These are phyloP conservation scores for Phytophthora foliorum DNA, from an alignment of 352 stramenopile genomes.

Conservation along the genomic window DNA sequence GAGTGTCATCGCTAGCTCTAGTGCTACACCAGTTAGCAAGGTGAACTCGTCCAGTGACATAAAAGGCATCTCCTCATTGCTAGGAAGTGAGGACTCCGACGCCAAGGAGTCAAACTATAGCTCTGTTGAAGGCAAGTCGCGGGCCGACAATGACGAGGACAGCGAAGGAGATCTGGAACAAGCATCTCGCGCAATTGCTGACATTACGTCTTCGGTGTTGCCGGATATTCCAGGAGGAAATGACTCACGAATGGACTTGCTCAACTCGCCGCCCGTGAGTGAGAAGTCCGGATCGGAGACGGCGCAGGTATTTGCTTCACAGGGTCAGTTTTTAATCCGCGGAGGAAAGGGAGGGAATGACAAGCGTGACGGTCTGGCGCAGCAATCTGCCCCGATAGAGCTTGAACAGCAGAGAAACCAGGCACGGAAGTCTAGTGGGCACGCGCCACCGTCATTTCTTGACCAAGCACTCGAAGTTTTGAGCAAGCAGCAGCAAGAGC, in stretches of 20 bases:
- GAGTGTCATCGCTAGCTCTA: not conserved
- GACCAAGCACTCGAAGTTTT: slow-evolving; percentile 57
- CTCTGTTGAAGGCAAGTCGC: slow-evolving; percentile 33
- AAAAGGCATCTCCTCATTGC: slow-evolving; percentile 47
- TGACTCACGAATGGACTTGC: slow-evolving; percentile 27
- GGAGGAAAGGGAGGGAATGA: slow-evolving; percentile 14
- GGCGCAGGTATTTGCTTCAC: slow-evolving; percentile 8
- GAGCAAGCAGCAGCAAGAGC: slow-evolving; percentile 51
- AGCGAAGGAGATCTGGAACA: slow-evolving; percentile 46
- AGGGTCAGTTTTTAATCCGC: slow-evolving; percentile 26
- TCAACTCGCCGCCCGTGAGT: slow-evolving; percentile 24
- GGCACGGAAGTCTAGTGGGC: slow-evolving; percentile 2
- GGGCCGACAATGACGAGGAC: slow-evolving; percentile 36
- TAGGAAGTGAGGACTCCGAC: slow-evolving; percentile 45
- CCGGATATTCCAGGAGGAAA: slow-evolving; percentile 32
- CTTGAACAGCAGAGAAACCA: slow-evolving; percentile 10
- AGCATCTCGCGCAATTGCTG: slow-evolving; percentile 48
- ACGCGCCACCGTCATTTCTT: slow-evolving; percentile 47
- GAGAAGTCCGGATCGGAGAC: slow-evolving; percentile 16
- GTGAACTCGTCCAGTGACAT: slow-evolving; percentile 27
- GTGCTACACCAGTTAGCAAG: slow-evolving; percentile 9
- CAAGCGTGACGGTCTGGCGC: slow-evolving; percentile 8
- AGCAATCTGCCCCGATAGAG: not conserved
- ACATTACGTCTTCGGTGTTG: slow-evolving; percentile 48
- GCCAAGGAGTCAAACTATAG: slow-evolving; percentile 33